phyloP scores from a whole-genome alignment of 2,329 filamentous ascomycete genomes.

The Dothideomycetes sp. region DNA sequence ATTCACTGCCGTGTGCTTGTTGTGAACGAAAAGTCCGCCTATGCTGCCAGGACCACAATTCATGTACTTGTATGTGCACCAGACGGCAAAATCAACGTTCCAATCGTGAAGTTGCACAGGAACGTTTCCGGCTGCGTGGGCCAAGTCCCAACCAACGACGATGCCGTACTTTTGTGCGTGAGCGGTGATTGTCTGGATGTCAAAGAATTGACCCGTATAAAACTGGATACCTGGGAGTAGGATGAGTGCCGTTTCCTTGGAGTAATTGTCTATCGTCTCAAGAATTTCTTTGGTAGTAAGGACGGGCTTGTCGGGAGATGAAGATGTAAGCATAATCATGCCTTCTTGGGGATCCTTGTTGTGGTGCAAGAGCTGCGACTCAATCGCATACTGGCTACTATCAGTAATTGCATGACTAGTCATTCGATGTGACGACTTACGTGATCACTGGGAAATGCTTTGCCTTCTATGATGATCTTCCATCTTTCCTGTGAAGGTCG shows the following conservation, averaged over 20 bases:
- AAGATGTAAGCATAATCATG: constrained; percentile 64
- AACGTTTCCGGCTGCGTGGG: constrained; percentile 79
- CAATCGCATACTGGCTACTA: constrained; percentile 59
- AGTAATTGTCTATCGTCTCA: constrained; percentile 63
- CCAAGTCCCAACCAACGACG: constrained; percentile 77
- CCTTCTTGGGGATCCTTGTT: constrained; percentile 55
- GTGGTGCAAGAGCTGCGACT: constrained; percentile 69
- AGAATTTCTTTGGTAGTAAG: constrained; percentile 65
- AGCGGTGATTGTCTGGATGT: constrained; percentile 69
- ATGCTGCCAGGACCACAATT: constrained; percentile 79
- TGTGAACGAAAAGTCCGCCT: constrained; percentile 71
- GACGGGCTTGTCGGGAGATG: constrained; percentile 44
- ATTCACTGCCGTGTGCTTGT: constrained; percentile 55
- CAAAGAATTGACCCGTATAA: constrained; percentile 82
- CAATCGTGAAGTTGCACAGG: constrained; percentile 72
- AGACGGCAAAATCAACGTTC: constrained; percentile 84
- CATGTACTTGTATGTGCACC: constrained; percentile 94
- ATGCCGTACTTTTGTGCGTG: constrained; percentile 65
- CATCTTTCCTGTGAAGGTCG: constrained; percentile 54
- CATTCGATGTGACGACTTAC: constrained; percentile 35
- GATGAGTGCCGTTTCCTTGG: constrained; percentile 61
- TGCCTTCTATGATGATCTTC: constrained; percentile 83
- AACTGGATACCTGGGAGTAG: constrained; percentile 84
- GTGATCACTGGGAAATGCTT: constrained; percentile 82
- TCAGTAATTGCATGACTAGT: background rate